Evolutionary conservation across 805 yeast species (phyloP).

Genomic region (Ogataea henricii): DNA sequence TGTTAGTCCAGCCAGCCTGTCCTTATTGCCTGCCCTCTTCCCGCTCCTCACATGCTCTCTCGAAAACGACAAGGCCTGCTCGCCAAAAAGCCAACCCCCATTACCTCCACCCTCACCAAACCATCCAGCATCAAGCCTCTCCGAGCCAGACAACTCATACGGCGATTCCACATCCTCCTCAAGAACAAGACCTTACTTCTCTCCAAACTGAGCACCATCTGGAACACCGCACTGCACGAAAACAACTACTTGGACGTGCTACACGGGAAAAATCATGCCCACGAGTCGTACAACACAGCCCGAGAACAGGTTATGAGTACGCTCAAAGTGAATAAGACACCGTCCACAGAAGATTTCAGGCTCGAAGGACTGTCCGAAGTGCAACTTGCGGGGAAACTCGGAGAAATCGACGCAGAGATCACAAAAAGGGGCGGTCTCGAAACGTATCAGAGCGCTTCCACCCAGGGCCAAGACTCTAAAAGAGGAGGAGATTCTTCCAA

Average conservation of each 20-base stretch:
- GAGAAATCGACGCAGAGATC: slow-evolving; percentile 62
- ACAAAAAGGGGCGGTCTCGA: slow-evolving; percentile 71
- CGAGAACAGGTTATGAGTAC: slow-evolving; percentile 13
- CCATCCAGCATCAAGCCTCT: slow-evolving; percentile 63
- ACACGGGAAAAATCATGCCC: slow-evolving; percentile 5
- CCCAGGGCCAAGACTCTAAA: slow-evolving; percentile 72
- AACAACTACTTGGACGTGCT: slow-evolving; percentile 15
- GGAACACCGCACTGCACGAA: slow-evolving; percentile 11
- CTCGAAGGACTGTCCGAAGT: slow-evolving; percentile 11
- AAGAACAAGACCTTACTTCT: slow-evolving; percentile 52
- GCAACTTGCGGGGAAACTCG: slow-evolving; percentile 39
- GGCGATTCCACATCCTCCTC: slow-evolving; percentile 73
- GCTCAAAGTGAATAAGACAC: slow-evolving; percentile 29
- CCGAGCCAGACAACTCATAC: slow-evolving; percentile 71
- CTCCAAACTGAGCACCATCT: slow-evolving; percentile 9
- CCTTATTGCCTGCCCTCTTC: neutral
- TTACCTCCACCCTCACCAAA: slow-evolving; percentile 28
- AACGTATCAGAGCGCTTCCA: slow-evolving; percentile 82
- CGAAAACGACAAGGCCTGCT: slow-evolving; percentile 28
- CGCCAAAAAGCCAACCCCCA: slow-evolving; percentile 32
- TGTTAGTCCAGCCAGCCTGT: too few species aligned
- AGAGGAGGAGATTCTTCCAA: slow-evolving; percentile 95
- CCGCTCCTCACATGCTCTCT: neutral
- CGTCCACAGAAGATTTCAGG: slow-evolving; percentile 16
- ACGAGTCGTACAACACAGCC: slow-evolving; percentile 11